phyloP scores from a whole-genome alignment of 108 stramenopile genomes.

The Parmales sp. region DNA sequence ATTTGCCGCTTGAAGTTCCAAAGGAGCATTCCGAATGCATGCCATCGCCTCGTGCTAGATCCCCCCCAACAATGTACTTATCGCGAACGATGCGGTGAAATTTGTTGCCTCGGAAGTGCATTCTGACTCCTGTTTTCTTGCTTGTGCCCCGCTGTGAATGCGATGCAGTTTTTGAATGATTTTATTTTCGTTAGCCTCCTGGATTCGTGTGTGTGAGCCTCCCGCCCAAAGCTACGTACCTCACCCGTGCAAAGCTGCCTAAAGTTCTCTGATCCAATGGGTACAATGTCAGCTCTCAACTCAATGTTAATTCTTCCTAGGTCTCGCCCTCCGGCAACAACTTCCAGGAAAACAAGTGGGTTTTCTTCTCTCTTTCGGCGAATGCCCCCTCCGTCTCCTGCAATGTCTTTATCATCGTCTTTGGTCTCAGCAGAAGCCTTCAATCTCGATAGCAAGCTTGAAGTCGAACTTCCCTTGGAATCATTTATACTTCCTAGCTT shows the following conservation, averaged over 20 bases:
- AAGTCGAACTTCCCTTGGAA: too few species aligned
- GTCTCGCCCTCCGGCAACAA: background rate
- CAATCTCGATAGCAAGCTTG: too few species aligned
- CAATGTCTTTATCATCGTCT: too few species aligned
- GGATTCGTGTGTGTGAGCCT: too few species aligned
- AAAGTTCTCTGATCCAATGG: background rate
- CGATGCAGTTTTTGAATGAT: too few species aligned
- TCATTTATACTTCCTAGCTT: too few species aligned
- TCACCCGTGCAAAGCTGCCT: constrained; percentile 7
- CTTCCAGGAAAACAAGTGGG: background rate
- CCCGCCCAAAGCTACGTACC: too few species aligned
- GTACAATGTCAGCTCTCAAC: background rate
- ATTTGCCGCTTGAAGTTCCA: constrained; percentile 6
- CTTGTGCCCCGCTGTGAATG: too few species aligned
- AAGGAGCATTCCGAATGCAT: background rate
- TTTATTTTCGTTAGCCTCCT: too few species aligned
- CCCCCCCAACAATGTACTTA: constrained; percentile 23
- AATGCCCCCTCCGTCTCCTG: too few species aligned
- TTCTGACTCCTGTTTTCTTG: background rate
- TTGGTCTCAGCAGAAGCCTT: too few species aligned
- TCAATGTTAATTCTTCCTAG: background rate
- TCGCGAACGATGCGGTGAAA: constrained; percentile 26
- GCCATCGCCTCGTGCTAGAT: background rate
- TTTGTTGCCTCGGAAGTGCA: constrained; percentile 2
- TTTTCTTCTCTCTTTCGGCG: background rate